Evolutionary conservation across 2,329 filamentous ascomycete genomes (phyloP).

Genomic region (Colletotrichum camelliae): DNA sequence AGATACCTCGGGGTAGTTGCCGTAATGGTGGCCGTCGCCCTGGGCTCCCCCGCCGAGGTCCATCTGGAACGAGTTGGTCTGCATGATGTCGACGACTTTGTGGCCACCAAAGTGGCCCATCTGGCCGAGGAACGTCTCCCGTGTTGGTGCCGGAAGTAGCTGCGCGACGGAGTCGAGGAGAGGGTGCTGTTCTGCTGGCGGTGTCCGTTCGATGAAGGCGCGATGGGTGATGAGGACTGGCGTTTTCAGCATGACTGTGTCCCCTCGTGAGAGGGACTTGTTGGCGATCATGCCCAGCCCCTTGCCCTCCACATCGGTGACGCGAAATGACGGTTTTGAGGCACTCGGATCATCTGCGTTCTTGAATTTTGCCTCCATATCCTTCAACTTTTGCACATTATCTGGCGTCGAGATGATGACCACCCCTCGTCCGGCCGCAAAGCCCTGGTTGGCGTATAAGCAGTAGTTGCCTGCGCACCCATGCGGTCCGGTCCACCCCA

Average conservation of each 20-base stretch:
- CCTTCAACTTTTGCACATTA: slow-evolving; percentile 6
- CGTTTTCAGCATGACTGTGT: slow-evolving; percentile 13
- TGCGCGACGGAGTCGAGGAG: slow-evolving; percentile 7
- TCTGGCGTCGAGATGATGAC: slow-evolving; percentile 40
- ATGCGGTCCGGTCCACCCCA: slow-evolving; percentile 17
- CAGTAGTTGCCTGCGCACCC: slow-evolving; percentile 28
- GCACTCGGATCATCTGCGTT: not conserved
- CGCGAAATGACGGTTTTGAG: slow-evolving; percentile 20
- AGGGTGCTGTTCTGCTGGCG: not conserved
- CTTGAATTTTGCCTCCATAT: not conserved
- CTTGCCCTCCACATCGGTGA: slow-evolving; percentile 27
- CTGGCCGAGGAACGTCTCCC: slow-evolving; percentile 13
- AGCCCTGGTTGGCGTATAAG: slow-evolving; percentile 38
- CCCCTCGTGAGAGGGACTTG: slow-evolving; percentile 25
- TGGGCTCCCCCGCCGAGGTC: slow-evolving; percentile 15
- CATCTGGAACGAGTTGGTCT: slow-evolving; percentile 24
- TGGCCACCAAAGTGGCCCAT: slow-evolving; percentile 20
- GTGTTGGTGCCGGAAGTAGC: not conserved
- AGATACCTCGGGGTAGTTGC: slow-evolving; percentile 27
- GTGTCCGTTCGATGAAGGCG: slow-evolving; percentile 18
- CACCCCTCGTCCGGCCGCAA: slow-evolving; percentile 42
- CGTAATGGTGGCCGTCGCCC: slow-evolving; percentile 20
- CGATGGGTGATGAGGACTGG: slow-evolving; percentile 22
- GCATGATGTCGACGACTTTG: slow-evolving; percentile 20
- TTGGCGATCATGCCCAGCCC: slow-evolving; percentile 30